Conservation (phyloP, 2,329 filamentous ascomycete genomes). For the Elsinoe australis region DNA sequence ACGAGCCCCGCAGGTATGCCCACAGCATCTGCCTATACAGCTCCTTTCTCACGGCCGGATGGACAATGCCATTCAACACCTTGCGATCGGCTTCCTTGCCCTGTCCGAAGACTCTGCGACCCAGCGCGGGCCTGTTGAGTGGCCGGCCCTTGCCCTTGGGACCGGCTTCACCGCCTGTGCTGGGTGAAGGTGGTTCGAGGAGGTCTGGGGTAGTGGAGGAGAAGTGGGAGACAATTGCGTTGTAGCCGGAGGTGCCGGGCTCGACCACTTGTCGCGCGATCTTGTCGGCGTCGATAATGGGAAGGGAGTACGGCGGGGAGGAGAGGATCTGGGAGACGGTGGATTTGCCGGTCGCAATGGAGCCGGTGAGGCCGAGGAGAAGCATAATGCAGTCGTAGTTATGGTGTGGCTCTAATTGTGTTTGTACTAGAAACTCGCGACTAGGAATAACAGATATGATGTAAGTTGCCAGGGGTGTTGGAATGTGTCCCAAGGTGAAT, state of each 20-base stretch:
- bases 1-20: conserved; percentile 65
- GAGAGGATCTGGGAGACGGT: conserved; percentile 82
- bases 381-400: conserved; percentile 64
- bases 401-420: neutral
- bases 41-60: conserved; percentile 77
- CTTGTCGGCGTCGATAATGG: conserved; percentile 88
- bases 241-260: conserved; percentile 78
- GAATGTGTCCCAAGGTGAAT: too few species aligned
- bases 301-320: conserved; percentile 71
- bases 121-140: conserved; percentile 78
- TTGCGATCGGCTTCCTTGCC: conserved; percentile 65
- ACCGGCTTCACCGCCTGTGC: conserved; percentile 43
- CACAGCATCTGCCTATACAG: conserved; percentile 69
- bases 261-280: conserved; percentile 90
- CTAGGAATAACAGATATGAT: too few species aligned
- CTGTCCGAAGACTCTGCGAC: conserved; percentile 76
- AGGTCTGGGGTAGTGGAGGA: conserved; percentile 76
- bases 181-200: conserved; percentile 52
- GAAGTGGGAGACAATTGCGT: conserved; percentile 75
- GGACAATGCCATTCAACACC: conserved; percentile 81
- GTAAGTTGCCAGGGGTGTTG: too few species aligned
- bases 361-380: conserved; percentile 90
- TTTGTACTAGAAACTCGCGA: too few species aligned
- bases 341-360: conserved; percentile 96
- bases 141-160: conserved; percentile 58